phyloP scores from a whole-genome alignment of 768 basidiomycete genomes.

The Boletus edulis region DNA sequence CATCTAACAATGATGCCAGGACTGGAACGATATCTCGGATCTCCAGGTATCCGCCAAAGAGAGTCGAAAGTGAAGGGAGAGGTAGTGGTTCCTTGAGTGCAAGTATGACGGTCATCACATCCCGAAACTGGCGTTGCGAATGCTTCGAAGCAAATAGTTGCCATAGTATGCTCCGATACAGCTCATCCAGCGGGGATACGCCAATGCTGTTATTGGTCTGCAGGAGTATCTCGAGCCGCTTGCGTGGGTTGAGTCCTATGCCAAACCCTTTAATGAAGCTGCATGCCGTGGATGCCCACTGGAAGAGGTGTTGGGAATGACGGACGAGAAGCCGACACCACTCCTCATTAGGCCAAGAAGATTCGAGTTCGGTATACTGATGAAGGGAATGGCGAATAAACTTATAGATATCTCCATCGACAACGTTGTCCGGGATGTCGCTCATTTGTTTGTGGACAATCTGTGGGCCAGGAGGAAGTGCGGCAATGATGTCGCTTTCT shows the following conservation, averaged over 20 bases:
- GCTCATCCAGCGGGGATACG: not conserved
- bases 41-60: not conserved
- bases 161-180: not conserved
- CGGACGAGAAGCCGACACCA: slow-evolving; percentile 4
- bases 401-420: not conserved
- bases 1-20: not conserved
- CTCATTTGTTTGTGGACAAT: not conserved
- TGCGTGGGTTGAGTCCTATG: not conserved
- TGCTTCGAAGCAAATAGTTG: not conserved
- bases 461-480: not conserved
- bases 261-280: not conserved
- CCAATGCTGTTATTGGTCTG: not conserved
- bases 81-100: not conserved
- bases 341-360: not conserved
- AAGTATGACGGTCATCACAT: not conserved
- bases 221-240: not conserved
- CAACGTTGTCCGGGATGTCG: not conserved
- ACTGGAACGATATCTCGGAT: not conserved
- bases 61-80: not conserved
- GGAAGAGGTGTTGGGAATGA: not conserved
- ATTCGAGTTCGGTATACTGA: not conserved
- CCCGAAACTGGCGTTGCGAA: not conserved
- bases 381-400: not conserved
- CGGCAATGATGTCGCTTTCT: not conserved
- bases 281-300: not conserved